Evolutionary conservation across 1,139 yeast species (phyloP).

Genomic region (Yamadazyma oceani): DNA sequence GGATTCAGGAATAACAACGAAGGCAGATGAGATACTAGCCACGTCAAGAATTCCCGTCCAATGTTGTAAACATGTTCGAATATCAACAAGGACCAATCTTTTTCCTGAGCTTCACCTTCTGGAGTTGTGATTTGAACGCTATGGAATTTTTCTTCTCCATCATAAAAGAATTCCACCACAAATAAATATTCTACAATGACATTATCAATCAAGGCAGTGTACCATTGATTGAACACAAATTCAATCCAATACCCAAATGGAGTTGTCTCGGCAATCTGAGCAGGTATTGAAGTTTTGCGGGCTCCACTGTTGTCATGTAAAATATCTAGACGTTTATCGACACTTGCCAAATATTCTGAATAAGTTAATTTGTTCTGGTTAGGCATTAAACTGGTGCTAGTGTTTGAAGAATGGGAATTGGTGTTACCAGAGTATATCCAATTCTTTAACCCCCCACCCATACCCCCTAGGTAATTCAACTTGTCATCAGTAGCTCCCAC

Average conservation of each 20-base stretch:
- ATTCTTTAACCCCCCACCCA: slow-evolving; percentile 28
- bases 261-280: slow-evolving; percentile 82
- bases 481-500: slow-evolving; percentile 24
- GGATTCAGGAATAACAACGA: slow-evolving; percentile 18
- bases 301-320: slow-evolving; percentile 31
- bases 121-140: slow-evolving; percentile 13
- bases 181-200: slow-evolving; percentile 76
- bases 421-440: slow-evolving; percentile 22
- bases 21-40: slow-evolving; percentile 37
- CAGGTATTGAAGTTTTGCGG: slow-evolving; percentile 66
- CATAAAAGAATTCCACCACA: slow-evolving; percentile 66
- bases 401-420: slow-evolving; percentile 1
- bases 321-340: slow-evolving; percentile 54
- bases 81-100: slow-evolving; percentile 54
- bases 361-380: slow-evolving; percentile 19
- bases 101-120: slow-evolving; percentile 16
- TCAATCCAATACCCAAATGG: slow-evolving; percentile 70
- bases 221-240: slow-evolving; percentile 70
- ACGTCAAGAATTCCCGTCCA: slow-evolving; percentile 40
- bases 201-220: slow-evolving; percentile 73
- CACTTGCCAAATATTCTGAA: slow-evolving; percentile 55
- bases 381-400: slow-evolving; percentile 3
- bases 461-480: slow-evolving; percentile 16
- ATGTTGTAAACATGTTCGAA: slow-evolving; percentile 50
- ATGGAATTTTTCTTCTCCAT: slow-evolving; percentile 43